A percentile compares a stretch with the other conserved stretches of the same genome.
These are phyloP conservation scores for Metschnikowia cerradonensis DNA, from an alignment of 805 yeast species.

Conservation along the genomic window DNA sequence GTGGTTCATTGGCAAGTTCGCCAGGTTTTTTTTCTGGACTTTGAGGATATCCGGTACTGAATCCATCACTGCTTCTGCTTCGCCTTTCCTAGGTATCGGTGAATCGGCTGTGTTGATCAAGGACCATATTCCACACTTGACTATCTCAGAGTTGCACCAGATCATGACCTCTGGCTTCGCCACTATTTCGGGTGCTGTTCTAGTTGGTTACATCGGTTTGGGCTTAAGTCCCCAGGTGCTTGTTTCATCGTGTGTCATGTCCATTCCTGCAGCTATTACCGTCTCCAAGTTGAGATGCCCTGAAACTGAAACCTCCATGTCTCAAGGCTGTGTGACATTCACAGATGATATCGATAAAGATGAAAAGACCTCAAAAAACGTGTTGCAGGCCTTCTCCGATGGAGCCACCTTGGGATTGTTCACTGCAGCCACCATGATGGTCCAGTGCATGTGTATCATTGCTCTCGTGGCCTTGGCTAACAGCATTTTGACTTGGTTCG, in stretches of 20 bases:
- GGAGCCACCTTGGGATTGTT: slow-evolving; percentile 57
- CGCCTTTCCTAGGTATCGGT: slow-evolving; percentile 65
- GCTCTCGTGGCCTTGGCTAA: slow-evolving; percentile 54
- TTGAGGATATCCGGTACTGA: slow-evolving; percentile 60
- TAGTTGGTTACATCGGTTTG: slow-evolving; percentile 58
- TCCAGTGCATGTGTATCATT: slow-evolving; percentile 59
- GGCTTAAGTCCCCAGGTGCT: slow-evolving; percentile 61
- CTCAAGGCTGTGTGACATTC: slow-evolving; percentile 46
- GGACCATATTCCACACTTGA: slow-evolving; percentile 54
- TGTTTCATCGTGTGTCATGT: slow-evolving; percentile 66
- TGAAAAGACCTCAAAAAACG: slow-evolving; percentile 40
- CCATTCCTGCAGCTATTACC: slow-evolving; percentile 61
- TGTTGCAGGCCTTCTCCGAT: slow-evolving; percentile 53
- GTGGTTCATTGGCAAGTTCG: slow-evolving; percentile 56
- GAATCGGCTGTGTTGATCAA: slow-evolving; percentile 60
- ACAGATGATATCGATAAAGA: slow-evolving; percentile 39
- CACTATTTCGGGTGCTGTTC: slow-evolving; percentile 60
- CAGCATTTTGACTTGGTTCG: slow-evolving; percentile 57
- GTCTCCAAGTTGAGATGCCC: slow-evolving; percentile 58
- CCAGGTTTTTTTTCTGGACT: slow-evolving; percentile 56
- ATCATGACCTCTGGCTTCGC: slow-evolving; percentile 61
- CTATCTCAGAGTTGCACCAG: slow-evolving; percentile 60
- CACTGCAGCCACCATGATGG: slow-evolving; percentile 54
- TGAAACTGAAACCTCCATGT: slow-evolving; percentile 52
- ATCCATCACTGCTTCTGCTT: slow-evolving; percentile 61